phyloP scores from a whole-genome alignment of 306 rosid genomes.

The Bauhinia variegata region DNA sequence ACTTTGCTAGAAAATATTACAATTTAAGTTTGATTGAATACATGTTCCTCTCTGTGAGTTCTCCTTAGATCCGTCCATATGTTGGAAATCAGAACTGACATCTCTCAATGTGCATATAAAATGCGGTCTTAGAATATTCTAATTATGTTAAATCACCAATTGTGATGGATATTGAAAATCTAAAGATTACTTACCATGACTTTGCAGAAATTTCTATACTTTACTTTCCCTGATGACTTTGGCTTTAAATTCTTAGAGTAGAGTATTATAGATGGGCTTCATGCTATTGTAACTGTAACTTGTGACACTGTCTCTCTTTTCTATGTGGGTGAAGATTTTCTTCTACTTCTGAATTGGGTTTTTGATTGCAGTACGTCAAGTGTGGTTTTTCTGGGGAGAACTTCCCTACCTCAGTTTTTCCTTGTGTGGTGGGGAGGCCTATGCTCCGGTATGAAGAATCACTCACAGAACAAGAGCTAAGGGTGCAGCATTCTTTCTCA shows the following conservation, averaged over 20 bases:
- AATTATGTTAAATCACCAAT: neutral
- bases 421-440: conserved; percentile 97
- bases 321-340: neutral
- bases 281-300: neutral
- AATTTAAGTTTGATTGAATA: neutral
- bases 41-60: neutral
- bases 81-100: conserved; percentile 1
- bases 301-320: neutral
- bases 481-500: conserved; percentile 46
- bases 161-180: conserved; percentile 26
- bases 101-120: neutral
- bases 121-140: neutral
- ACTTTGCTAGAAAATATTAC: neutral
- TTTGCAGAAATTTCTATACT: neutral
- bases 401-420: conserved; percentile 93
- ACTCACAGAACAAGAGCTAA: conserved; percentile 80
- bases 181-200: neutral
- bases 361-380: conserved; percentile 78
- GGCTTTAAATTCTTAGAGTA: conserved; percentile 8
- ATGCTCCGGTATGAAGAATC: conserved; percentile 98
- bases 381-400: conserved; percentile 99
- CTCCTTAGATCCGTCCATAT: neutral
- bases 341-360: neutral
- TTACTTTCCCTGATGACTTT: too few relatives aligned
- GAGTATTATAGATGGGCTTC: neutral